Evolutionary conservation across 495 filamentous ascomycete species (phyloP), one percentile per base, ranked within the genome.

Genomic region (Aspergillus bridgeri): DNA sequence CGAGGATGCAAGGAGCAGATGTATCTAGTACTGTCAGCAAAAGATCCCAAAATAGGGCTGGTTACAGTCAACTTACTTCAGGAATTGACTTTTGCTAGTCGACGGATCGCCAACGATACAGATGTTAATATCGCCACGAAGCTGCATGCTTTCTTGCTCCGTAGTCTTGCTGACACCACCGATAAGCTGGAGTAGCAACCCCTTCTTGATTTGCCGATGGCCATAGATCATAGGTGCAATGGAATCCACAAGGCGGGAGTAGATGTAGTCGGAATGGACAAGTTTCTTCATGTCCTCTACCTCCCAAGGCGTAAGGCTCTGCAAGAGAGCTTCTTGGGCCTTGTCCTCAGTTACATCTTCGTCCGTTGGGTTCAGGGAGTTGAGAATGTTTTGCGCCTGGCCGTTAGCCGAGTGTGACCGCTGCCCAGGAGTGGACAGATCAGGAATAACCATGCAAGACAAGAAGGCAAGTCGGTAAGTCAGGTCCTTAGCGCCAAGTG

Each of bases 401-500:
- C 86, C 48, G 89, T 72, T 51, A 86, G 83, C 64, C 89, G 86
- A 57, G 81, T 83, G 1, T 79, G 75, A 50, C 33, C 81, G 79
- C 58, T 87, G 84, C 21, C 87, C 87, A 19, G 86, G 85, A 0
- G 92, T 91, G 1, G 89, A 88, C 5, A 86, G 88, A 67, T 98
- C 95, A 2, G 93, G 91, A 0, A 88, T 96, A 6, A 97, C 90
- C 94, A 99, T 98, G 73, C 91, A 96, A 42, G 93, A 86, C 8
- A 99, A 80, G 80, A 99, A 99, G 22, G 95, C 94, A 64, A 99
- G 80, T n/a, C 92, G 85, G 71, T 99, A 99, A 11, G 95, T 97
- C 53, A 99, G 74, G 70, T 99, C 94, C 56, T 94, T 86, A 17
- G 97, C 94, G 74, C 94, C 94, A 15, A 99, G 81, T 8, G 91